phyloP scores from a whole-genome alignment of 805 yeast species.

The Ogataea angusta region DNA sequence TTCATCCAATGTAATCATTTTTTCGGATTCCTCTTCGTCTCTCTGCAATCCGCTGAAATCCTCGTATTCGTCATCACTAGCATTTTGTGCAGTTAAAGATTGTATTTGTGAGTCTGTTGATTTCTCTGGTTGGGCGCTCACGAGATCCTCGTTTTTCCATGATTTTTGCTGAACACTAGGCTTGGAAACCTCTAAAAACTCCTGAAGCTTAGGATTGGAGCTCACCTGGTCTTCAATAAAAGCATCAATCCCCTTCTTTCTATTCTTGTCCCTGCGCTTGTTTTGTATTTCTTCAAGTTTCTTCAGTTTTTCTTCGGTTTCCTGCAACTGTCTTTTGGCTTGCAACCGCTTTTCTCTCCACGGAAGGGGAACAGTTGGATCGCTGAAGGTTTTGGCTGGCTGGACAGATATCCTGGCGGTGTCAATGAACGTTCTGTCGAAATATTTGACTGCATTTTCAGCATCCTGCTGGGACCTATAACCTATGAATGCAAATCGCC shows the following conservation, averaged over 20 bases:
- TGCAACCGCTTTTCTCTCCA: constrained; percentile 48
- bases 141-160: constrained; percentile 66
- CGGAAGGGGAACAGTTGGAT: constrained; percentile 73
- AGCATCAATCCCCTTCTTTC: constrained; percentile 21
- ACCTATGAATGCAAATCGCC: constrained; percentile 93
- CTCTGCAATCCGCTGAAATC: constrained; percentile 50
- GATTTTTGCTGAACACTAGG: constrained; percentile 68
- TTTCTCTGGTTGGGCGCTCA: constrained; percentile 20
- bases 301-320: constrained; percentile 47
- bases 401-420: constrained; percentile 78
- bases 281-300: constrained; percentile 46
- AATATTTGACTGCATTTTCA: constrained; percentile 68
- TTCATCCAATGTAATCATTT: constrained; percentile 38
- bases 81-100: constrained; percentile 35
- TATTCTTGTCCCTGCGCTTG: constrained; percentile 38
- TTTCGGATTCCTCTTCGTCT: constrained; percentile 52
- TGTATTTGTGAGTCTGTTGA: constrained; percentile 24
- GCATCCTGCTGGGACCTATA: constrained; percentile 75
- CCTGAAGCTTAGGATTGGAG: constrained; percentile 65
- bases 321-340: constrained; percentile 49
- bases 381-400: constrained; percentile 81
- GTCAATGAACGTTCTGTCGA: constrained; percentile 75
- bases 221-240: constrained; percentile 59
- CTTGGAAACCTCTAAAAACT: constrained; percentile 79
- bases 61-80: constrained; percentile 53